A percentile compares a stretch with the other conserved stretches of the same genome.
These are phyloP conservation scores for Nannochloropsis salina DNA, from an alignment of 108 stramenopile species.

Conservation along the genomic window DNA sequence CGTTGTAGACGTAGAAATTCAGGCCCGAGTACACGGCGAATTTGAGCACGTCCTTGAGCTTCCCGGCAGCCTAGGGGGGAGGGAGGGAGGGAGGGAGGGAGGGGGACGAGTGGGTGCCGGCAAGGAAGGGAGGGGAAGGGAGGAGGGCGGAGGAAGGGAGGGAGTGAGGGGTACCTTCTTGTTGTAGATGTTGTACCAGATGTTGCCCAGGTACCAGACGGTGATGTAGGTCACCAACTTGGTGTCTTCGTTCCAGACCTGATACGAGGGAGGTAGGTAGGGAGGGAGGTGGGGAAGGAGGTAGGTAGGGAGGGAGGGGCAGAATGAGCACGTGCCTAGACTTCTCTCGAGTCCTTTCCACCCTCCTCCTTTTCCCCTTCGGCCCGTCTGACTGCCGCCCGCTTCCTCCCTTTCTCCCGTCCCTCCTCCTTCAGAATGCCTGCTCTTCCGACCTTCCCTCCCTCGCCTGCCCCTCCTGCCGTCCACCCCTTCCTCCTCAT, in stretches of 20 bases:
- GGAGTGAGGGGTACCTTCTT: constrained; percentile 59
- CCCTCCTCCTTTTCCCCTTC: no score
- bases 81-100: not conserved
- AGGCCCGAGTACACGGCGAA: constrained; percentile 60
- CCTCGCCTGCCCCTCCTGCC: no score
- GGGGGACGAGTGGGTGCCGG: not conserved
- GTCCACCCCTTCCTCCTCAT: no score
- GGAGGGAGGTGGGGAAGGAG: not conserved
- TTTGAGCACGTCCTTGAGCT: constrained; percentile 64
- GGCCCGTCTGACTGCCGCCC: no score
- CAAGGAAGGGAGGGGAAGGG: not conserved
- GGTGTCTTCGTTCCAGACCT: constrained; percentile 17
- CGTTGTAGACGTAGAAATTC: constrained; percentile 89
- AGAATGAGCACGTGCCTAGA: no score
- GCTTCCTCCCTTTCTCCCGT: no score
- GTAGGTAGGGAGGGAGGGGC: not conserved
- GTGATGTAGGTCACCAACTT: constrained; percentile 70
- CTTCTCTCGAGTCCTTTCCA: no score
- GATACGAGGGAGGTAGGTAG: not conserved
- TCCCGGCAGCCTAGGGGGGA: not conserved
- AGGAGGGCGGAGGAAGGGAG: not conserved
- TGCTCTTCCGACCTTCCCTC: no score
- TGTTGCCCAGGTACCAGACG: constrained; percentile 89
- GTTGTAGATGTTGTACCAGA: constrained; percentile 82
- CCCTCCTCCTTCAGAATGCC: no score